Conservation (phyloP, 1,284 basidiomycete genomes). For the Xanthoconium separans region DNA sequence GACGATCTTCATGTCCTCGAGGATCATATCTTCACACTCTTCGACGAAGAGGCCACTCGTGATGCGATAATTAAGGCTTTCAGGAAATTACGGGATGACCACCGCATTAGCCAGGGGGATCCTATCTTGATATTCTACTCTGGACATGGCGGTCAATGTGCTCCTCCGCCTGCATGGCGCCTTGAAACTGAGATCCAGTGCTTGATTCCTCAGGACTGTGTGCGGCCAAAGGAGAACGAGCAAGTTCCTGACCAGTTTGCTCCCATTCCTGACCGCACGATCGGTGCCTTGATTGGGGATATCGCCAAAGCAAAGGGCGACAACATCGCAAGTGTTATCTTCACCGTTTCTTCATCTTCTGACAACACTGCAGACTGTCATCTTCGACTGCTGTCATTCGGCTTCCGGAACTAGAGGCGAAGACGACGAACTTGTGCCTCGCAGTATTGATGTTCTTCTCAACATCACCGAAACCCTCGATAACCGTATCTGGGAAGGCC, state of each 20-base stretch:
- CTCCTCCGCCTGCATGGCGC: not conserved
- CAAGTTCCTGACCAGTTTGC: not conserved
- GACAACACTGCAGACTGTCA: not conserved
- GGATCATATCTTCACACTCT: not conserved
- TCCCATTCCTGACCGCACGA: conserved; percentile 1
- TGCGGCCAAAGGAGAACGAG: too few species aligned
- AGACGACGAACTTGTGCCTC: conserved; percentile 36
- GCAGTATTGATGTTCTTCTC: conserved; percentile 45
- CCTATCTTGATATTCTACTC: conserved; percentile 6
- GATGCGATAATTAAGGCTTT: not conserved
- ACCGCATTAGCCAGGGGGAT: not conserved
- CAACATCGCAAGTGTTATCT: not conserved
- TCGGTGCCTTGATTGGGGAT: not conserved
- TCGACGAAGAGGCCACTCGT: not conserved
- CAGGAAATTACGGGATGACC: not conserved
- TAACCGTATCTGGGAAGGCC: conserved; percentile 44
- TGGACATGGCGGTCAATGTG: not conserved
- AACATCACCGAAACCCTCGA: conserved; percentile 49
- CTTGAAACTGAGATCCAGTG: not conserved
- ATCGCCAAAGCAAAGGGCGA: conserved; percentile 1
- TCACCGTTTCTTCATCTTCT: not conserved
- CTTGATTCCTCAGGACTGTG: not conserved
- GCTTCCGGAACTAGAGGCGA: conserved; percentile 35
- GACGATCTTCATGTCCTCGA: not conserved
- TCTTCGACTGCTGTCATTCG: conserved; percentile 61